Evolutionary conservation across 2,329 filamentous ascomycete genomes (phyloP), one percentile per base, ranked within the genome.

Genomic region (Hymenoscyphus repandus): DNA sequence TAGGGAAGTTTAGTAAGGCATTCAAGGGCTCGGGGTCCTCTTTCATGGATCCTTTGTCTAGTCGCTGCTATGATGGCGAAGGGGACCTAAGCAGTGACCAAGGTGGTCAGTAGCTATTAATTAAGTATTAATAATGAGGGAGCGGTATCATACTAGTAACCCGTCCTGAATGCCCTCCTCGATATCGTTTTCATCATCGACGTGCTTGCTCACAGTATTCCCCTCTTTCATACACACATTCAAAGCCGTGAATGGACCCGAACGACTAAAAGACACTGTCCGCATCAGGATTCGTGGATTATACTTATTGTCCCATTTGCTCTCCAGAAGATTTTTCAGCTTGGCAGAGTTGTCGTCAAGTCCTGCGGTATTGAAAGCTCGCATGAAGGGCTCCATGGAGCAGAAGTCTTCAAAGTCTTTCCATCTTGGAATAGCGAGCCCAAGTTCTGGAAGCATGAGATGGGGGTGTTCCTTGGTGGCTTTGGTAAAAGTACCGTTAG

Each of bases 351-450:
- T 18, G 9, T 36, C 30, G 5, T 43, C 20, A 6, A 40, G 9
- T 11, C 20, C 47, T 6, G 6, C 2, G 10, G 30, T 39, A 15
- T 44, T 40, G 27, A 51, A 51, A 13, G 52, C 51, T 9, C 51
- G 43, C 2, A 57, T 50, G 44, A 58, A 58, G 5, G 57, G 57
- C 20, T 58, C 53, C 4, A 47, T 33, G 1, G 50, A 11, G 34
- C 27, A 36, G 13, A 34, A 9, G 11, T 31, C 6, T 11, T 53
- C 5, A 38, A 58, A 58, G 3, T 12, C 5, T 3, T 44, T 11
- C 48, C 58, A 53, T 6, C 52, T 49, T 10, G 30, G 27, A 22
- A 58, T 53, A 7, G 7, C 30, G 22, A 53, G 34, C 10, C 45
- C 42, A 6, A 56, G 34, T 5, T 45, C 49, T 2, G 47, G 45